Evolutionary conservation across 345 rosid genomes (phyloP), one percentile per base, ranked within the genome.

Genomic region (Combretum micranthum): DNA sequence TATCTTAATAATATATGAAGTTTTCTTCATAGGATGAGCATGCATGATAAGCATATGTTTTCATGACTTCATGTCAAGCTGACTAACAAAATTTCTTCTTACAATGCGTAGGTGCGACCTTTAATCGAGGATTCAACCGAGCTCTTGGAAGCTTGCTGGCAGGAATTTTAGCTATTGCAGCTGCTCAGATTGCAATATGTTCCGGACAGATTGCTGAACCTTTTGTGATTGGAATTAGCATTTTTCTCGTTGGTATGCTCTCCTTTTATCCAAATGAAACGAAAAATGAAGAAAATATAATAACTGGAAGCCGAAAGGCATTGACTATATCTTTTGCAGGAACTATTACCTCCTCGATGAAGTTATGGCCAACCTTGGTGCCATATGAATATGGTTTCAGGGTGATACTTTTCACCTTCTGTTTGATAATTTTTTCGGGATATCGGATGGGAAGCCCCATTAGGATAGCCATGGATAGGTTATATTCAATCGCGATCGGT

Each of bases 41-140:
- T 32, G 39, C 39, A 32, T 32, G 39, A 32, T 32, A 11, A 32
- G 39, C 39, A 32, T 32, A 4, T 32, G 10, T 32, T 32, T 32
- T 32, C 1, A 4, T 4, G 9, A 32, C 9, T 7, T 32, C 39
- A 32, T 32, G 39, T 32, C 39, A 32, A 32, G 1, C 39, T 25
- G 32, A 15, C 53, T 16, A 23, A 13, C 42, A 16, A 4, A 20
- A 6, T 50, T 57, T 12, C 37, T 23, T 15, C 20, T 59, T 46
- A 42, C 42, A 63, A 56, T 64, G 49, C 61, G 13, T 44, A 81
- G 90, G 90, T 55, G 66, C 83, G 56, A 84, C 90, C 4, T 84
- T 84, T 53, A 84, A 81, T 60, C 71, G 81, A 67, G 90, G 87
- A 60, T 77, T 84, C 78, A 84, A 84, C 68, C 80, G 90, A 49